Conservation (phyloP, 768 basidiomycete genomes). For the Cantharellus cinnabarinus region DNA sequence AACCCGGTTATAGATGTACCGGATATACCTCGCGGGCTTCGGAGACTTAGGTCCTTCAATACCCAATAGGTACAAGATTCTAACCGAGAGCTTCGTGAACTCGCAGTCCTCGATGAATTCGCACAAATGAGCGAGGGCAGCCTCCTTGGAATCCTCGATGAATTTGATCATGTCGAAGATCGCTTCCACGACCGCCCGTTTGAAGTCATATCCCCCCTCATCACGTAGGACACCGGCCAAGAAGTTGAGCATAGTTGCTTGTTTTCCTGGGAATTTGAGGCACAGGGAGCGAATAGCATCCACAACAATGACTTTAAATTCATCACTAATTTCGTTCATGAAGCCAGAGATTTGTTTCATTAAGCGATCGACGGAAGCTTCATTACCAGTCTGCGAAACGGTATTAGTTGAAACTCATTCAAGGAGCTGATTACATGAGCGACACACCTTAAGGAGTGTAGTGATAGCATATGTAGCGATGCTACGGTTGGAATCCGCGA, state of each 20-base stretch:
- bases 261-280: constrained; percentile 96
- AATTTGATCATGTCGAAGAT: constrained; percentile 99
- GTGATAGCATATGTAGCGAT: constrained; percentile 98
- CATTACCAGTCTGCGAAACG: constrained; percentile 70
- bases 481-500: constrained; percentile 85
- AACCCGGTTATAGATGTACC: constrained; percentile 98
- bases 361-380: constrained; percentile 92
- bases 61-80: constrained; percentile 85
- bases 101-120: constrained; percentile 99
- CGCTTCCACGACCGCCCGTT: constrained; percentile 95
- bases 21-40: constrained; percentile 96
- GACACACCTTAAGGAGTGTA: constrained; percentile 70
- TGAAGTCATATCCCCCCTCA: constrained; percentile 98
- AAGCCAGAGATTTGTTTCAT: constrained; percentile 99
- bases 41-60: constrained; percentile 89
- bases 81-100: constrained; percentile 95
- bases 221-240: constrained; percentile 90
- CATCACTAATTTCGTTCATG: constrained; percentile 98
- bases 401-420: constrained; percentile 1
- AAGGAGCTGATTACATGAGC: too few species aligned
- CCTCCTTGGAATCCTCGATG: constrained; percentile 88
- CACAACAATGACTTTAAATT: constrained; percentile 99
- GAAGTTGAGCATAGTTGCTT: constrained; percentile 93
- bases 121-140: constrained; percentile 92
- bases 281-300: constrained; percentile 95